Conservation (phyloP, 495 filamentous ascomycete species). For the Penicillium dipodomyicola region DNA sequence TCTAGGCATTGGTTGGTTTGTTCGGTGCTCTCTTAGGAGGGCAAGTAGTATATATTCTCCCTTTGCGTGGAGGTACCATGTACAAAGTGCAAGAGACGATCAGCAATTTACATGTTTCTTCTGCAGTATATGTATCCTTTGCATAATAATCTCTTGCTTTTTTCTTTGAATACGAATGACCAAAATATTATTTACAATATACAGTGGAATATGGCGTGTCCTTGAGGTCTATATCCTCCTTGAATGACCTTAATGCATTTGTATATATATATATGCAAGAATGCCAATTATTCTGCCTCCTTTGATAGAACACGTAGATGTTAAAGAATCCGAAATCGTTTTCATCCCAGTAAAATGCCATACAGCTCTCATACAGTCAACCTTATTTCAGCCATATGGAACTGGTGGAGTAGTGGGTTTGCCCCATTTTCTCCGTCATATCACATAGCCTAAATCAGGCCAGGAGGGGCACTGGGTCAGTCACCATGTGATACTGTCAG, state of each 20-base stretch:
- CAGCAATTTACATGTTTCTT: conserved; percentile 3
- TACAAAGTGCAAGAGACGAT: conserved; percentile 8
- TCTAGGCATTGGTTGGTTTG: not conserved
- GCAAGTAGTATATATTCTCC: not conserved
- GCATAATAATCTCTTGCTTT: not conserved
- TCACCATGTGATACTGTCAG: conserved; percentile 5
- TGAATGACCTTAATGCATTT: not conserved
- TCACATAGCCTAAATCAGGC: conserved; percentile 15
- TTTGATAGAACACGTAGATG: not conserved
- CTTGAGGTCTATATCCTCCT: not conserved
- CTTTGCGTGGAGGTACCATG: conserved; percentile 2
- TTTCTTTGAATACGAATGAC: not conserved
- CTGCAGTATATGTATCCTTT: conserved; percentile 4
- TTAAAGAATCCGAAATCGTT: not conserved
- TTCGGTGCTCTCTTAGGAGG: not conserved
- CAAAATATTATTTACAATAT: not conserved
- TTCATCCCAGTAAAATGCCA: not conserved
- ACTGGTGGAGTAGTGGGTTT: conserved; percentile 21
- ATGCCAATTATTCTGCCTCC: not conserved
- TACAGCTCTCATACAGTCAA: conserved; percentile 1
- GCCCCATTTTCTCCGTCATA: conserved; percentile 21
- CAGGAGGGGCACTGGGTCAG: conserved; percentile 21
- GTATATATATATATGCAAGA: not conserved
- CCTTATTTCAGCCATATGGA: conserved; percentile 14
- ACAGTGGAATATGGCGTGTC: not conserved